Conservation (phyloP, 208 protist genomes). For the Herpetomonas tarakana region DNA sequence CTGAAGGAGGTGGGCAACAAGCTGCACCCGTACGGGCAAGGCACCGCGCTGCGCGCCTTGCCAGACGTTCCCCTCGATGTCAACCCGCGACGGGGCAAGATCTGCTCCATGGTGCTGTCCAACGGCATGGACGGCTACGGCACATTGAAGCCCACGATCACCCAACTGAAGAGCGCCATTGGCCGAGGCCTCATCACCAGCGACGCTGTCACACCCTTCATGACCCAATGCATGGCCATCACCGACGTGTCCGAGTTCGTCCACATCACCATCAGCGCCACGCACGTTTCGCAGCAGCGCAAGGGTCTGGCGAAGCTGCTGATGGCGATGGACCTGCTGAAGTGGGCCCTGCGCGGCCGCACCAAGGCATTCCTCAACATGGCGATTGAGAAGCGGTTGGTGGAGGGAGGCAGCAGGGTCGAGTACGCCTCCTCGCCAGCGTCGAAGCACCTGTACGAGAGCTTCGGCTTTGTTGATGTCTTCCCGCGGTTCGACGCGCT, state of each 20-base stretch:
- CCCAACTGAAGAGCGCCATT: constrained; percentile 65
- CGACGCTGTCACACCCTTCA: constrained; percentile 30
- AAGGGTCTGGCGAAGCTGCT: constrained; percentile 59
- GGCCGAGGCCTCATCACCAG: constrained; percentile 39
- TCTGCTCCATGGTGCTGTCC: constrained; percentile 67
- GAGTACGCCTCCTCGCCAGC: constrained; percentile 58
- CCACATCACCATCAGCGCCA: constrained; percentile 84
- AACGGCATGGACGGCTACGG: constrained; percentile 85
- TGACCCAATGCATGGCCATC: constrained; percentile 51
- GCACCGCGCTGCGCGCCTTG: constrained; percentile 32
- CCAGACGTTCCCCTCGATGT: not conserved
- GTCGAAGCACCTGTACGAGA: constrained; percentile 62
- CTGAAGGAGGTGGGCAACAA: constrained; percentile 46
- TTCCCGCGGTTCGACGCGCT: constrained; percentile 69
- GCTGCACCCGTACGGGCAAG: constrained; percentile 70
- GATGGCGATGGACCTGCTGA: constrained; percentile 69
- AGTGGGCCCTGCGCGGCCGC: constrained; percentile 78
- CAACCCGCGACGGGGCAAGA: constrained; percentile 4
- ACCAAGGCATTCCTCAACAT: constrained; percentile 76
- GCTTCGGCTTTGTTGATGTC: constrained; percentile 72
- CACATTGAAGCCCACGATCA: constrained; percentile 67
- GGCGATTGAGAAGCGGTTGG: constrained; percentile 79
- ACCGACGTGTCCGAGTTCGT: constrained; percentile 76
- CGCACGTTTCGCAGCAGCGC: constrained; percentile 46
- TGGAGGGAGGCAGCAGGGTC: constrained; percentile 51